A percentile compares a stretch with the other conserved stretches of the same genome.
Conservation (phyloP, 2,329 filamentous ascomycete species). For the Tolypocladium capitatum region DNA sequence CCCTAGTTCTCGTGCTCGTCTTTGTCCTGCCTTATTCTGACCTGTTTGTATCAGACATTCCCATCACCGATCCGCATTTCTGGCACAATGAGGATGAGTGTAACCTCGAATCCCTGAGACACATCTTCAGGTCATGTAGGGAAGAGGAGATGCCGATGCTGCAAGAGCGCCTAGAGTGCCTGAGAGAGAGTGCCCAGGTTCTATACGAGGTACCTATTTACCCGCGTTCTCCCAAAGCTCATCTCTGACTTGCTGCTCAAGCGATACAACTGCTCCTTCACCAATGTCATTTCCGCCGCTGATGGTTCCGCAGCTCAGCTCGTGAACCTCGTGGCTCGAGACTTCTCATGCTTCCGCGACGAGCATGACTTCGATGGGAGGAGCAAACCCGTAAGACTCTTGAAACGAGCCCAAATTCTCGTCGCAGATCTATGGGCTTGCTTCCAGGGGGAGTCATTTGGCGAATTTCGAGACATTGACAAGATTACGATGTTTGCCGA, state of each 20-base stretch:
- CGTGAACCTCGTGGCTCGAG: constrained; percentile 70
- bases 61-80: constrained; percentile 77
- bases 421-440: constrained; percentile 96
- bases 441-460: constrained; percentile 69
- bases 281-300: constrained; percentile 60
- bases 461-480: constrained; percentile 78
- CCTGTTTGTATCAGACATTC: constrained; percentile 47
- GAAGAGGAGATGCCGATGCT: constrained; percentile 80
- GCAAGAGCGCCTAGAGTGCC: constrained; percentile 59
- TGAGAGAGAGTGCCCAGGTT: constrained; percentile 72
- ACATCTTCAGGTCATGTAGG: constrained; percentile 78
- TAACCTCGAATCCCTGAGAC: constrained; percentile 55
- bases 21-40: neutral
- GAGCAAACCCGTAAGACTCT: constrained; percentile 57
- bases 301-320: constrained; percentile 68
- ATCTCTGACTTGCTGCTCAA: constrained; percentile 19
- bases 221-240: neutral
- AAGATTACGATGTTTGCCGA: constrained; percentile 98
- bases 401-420: constrained; percentile 92
- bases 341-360: constrained; percentile 80
- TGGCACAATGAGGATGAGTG: constrained; percentile 71
- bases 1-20: neutral
- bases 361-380: constrained; percentile 62
- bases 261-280: constrained; percentile 64
- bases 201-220: constrained; percentile 52